Conservation (phyloP, 163 green algal species). For the Volvox carteri region DNA sequence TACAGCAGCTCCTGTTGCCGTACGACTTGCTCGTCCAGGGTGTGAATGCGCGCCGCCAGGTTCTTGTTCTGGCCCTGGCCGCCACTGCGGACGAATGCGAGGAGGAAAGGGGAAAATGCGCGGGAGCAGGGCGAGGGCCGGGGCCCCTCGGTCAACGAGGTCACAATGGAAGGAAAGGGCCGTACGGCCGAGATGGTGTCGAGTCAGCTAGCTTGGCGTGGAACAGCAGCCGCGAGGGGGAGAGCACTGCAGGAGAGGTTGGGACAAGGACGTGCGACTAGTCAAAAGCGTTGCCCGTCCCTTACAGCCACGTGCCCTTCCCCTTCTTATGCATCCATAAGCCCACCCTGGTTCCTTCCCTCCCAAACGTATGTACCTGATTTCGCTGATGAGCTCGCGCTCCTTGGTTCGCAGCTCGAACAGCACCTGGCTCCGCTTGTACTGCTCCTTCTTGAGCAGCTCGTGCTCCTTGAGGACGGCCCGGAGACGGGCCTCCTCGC, state of each 20-base stretch:
- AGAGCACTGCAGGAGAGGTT: too few relatives aligned
- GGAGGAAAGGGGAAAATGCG: not conserved
- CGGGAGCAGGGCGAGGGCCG: too few relatives aligned
- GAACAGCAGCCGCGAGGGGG: too few relatives aligned
- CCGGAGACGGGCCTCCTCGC: conserved; percentile 72
- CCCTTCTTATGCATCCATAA: not conserved
- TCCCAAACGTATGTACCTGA: conserved; percentile 57
- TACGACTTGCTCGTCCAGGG: conserved; percentile 84
- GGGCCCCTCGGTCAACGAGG: too few relatives aligned
- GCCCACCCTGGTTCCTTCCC: too few relatives aligned
- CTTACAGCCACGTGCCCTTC: too few relatives aligned
- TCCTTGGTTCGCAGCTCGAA: conserved; percentile 76
- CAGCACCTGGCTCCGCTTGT: conserved; percentile 77
- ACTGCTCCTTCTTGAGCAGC: conserved; percentile 85
- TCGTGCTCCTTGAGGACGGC: conserved; percentile 74
- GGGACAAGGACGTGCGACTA: too few relatives aligned
- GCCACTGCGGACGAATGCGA: too few relatives aligned
- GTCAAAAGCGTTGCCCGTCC: too few relatives aligned
- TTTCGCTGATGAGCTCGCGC: conserved; percentile 83
- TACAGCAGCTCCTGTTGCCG: conserved; percentile 92
- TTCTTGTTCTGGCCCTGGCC: conserved; percentile 85
- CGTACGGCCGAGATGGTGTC: too few relatives aligned
- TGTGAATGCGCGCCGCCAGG: conserved; percentile 72
- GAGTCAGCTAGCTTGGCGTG: too few relatives aligned
- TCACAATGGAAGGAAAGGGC: too few relatives aligned